Evolutionary conservation across 148 eudicot species (phyloP), one percentile per base, ranked within the genome.

Genomic region (Diospyros kaki): DNA sequence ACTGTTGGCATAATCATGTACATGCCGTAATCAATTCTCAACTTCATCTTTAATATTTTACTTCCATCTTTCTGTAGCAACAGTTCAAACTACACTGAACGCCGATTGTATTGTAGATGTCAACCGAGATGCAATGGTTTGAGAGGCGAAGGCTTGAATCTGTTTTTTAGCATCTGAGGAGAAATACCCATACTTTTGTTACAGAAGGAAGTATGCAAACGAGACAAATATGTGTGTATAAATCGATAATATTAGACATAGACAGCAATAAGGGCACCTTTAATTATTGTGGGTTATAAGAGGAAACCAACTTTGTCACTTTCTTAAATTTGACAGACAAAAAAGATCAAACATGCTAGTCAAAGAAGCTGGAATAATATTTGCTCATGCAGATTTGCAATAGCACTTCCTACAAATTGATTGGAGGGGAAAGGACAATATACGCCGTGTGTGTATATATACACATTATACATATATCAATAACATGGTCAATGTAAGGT

Each of bases 161-260:
- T 94, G 98, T 85, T 94, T 94, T 89, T 92, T 94, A 60, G 98
- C 98, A 92, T 95, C 98, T 95, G 94, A 69, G 63, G 42, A 68
- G 73, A 80, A 73, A 9, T 61, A 58, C 7, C 68, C 39, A 69
- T 3, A 4, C 80, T 11, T 40, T 18, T 54, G 58, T 71, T 56
- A 55, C 43, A 50, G 71, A 56, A 48, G 58, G 12, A 40, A 65
- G 66, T 51, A 7, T 38, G 64, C 9, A 68, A 44, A 45, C 4
- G 3, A 44, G 56, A 50, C 10, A 60, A 39, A 60, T 39, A 42
- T 0, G 15, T 72, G 39, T 62, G 51, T 9, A 62, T 64, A 55
- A 15, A 54, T 8, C 9, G 9, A 8, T 3, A 64, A 4, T 15
- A 59, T 50, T 48, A 28, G 28, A 28, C 28, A 28, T 28, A 28